Conservation (phyloP, 306 rosid species). For the Bauhinia variegata region DNA sequence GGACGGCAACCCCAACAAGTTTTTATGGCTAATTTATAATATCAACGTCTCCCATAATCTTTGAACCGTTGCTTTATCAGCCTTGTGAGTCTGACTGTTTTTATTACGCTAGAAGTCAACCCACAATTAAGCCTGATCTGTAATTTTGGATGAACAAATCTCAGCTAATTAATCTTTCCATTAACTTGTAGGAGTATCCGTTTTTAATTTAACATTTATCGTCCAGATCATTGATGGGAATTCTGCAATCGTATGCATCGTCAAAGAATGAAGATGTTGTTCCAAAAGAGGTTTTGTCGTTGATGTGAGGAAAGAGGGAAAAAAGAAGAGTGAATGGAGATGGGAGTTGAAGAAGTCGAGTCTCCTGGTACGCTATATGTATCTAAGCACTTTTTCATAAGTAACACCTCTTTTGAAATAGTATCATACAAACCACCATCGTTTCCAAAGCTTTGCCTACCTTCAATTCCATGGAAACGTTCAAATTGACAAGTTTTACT, state of each 20-base stretch:
- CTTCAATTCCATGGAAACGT: slow-evolving; percentile 19
- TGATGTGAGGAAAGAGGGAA: too few relatives aligned
- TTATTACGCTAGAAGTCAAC: neutral
- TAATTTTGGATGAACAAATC: neutral
- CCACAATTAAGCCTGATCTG: too few relatives aligned
- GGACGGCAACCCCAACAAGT: slow-evolving; percentile 15
- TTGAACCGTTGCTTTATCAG: neutral
- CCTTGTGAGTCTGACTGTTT: neutral
- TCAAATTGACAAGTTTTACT: slow-evolving; percentile 5
- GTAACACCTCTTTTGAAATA: too few relatives aligned
- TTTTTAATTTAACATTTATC: too few relatives aligned
- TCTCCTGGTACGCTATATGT: slow-evolving; percentile 12
- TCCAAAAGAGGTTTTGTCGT: too few relatives aligned
- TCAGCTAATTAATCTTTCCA: too few relatives aligned
- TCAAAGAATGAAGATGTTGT: too few relatives aligned
- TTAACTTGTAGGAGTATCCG: too few relatives aligned
- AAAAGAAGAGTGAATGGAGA: neutral
- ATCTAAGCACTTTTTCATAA: neutral
- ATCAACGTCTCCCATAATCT: neutral
- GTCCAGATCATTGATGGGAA: too few relatives aligned
- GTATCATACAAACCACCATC: too few relatives aligned
- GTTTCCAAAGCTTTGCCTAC: slow-evolving; percentile 6
- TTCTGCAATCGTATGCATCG: too few relatives aligned
- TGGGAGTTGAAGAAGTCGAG: neutral
- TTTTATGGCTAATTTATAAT: neutral